Percentiles rank a stretch among this genome's conserved stretches.
These are phyloP conservation scores for Penicillium sp. DNA, from an alignment of 2,329 filamentous ascomycete genomes.

Conservation along the genomic window DNA sequence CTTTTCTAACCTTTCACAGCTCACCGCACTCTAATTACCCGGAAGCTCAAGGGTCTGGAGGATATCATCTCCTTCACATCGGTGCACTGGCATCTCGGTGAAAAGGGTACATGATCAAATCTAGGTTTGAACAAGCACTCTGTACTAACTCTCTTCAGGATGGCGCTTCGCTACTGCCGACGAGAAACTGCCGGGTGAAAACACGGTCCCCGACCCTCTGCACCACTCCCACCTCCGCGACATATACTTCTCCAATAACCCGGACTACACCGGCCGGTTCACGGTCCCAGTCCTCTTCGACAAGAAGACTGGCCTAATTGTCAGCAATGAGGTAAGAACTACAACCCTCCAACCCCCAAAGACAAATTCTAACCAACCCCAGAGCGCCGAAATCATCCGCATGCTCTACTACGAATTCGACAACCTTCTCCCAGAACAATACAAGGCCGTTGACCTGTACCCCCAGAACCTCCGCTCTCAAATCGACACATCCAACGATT, in stretches of 20 bases:
- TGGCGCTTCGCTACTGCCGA: constrained; percentile 76
- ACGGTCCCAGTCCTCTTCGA: constrained; percentile 82
- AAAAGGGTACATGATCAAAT: constrained; percentile 49
- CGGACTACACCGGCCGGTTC: constrained; percentile 70
- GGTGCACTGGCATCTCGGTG: constrained; percentile 89
- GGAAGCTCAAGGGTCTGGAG: constrained; percentile 87
- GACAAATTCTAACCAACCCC: constrained; percentile 4
- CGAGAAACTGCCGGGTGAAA: constrained; percentile 56
- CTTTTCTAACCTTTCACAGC: constrained; percentile 47
- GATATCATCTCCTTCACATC: constrained; percentile 72
- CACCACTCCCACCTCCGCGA: constrained; percentile 67
- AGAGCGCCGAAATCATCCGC: constrained; percentile 78
- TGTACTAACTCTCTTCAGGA: constrained; percentile 43
- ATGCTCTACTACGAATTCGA: constrained; percentile 86
- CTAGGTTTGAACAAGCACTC: not conserved
- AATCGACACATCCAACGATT: constrained; percentile 74
- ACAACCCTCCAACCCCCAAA: not conserved
- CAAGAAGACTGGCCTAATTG: constrained; percentile 65
- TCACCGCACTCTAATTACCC: constrained; percentile 78
- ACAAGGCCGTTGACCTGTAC: constrained; percentile 61
- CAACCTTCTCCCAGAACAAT: constrained; percentile 57
- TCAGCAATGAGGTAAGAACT: constrained; percentile 72
- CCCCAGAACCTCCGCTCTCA: constrained; percentile 58
- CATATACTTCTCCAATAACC: constrained; percentile 71
- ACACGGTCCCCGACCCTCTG: constrained; percentile 53